phyloP scores from a whole-genome alignment of 805 yeast species.

The Kodamaea hsintzibuensis region DNA sequence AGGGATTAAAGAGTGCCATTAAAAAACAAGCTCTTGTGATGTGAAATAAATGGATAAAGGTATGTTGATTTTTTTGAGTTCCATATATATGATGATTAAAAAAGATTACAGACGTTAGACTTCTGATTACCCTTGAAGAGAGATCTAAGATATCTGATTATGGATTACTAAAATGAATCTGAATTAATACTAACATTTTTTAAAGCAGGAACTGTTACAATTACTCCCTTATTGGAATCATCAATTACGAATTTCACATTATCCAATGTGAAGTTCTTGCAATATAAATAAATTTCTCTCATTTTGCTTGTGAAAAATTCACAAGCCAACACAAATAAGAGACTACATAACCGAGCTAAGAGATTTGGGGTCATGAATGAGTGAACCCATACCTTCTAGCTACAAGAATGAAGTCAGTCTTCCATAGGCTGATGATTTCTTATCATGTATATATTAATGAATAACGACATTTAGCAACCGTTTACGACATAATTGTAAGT shows the following conservation, averaged over 20 bases:
- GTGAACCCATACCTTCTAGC: no score
- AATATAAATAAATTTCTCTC: not conserved
- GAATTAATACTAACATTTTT: slow-evolving; percentile 2
- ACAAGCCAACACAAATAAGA: not conserved
- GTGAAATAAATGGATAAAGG: slow-evolving; percentile 10
- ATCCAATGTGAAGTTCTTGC: no score
- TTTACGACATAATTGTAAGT: not conserved
- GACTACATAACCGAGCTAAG: no score
- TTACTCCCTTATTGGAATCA: no score
- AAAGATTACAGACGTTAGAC: slow-evolving; percentile 44
- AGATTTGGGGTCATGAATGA: no score
- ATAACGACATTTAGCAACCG: not conserved
- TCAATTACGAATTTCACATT: no score
- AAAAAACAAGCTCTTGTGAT: slow-evolving; percentile 33
- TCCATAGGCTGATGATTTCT: not conserved
- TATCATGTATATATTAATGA: not conserved
- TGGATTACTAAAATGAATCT: not conserved
- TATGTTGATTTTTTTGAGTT: slow-evolving; percentile 5
- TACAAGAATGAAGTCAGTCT: not conserved
- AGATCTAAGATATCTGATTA: slow-evolving; percentile 32
- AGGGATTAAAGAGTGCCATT: slow-evolving; percentile 72
- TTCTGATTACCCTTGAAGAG: slow-evolving; percentile 38
- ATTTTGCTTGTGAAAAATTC: not conserved
- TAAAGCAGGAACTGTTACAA: no score
- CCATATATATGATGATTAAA: slow-evolving; percentile 30